Evolutionary conservation across 768 basidiomycete genomes (phyloP), one percentile per base, ranked within the genome.

Genomic region (Panellus pusillus): DNA sequence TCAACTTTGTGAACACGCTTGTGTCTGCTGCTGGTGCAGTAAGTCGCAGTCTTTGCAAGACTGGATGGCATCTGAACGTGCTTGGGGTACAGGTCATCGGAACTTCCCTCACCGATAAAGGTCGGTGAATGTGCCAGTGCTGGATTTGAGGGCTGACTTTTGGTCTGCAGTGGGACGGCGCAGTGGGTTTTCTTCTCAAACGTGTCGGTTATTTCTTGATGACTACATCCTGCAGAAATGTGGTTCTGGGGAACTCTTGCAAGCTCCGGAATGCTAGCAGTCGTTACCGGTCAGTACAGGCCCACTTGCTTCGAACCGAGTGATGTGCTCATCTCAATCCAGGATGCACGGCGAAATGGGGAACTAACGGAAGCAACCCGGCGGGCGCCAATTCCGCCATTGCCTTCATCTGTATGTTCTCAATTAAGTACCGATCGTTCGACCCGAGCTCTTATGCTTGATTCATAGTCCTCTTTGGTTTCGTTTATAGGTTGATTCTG

Each of bases 381-480:
- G 48, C 46, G 4, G 65, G 63, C 12, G 63, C 63, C 4, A 66
- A 61, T 18, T 47, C 63, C 11, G 65, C 65, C 9, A 65, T 66
- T 47, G 65, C 65, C 8, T 66, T 66, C 51, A 64, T 66, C 18
- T 66, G 65, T 66, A 46, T 24, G 50, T 5, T 12, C 2, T 29
- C 31, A 37, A 49, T 20, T 31, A 2, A 18, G 19, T 18, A 27
- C 38, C n/a, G n/a, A 12, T 14, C 18, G 24, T 12, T 20, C 9
- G 18, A 29, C 18, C 27, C 14, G 31, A 2, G 29, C 45, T 44
- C 35, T 41, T 13, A n/a, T n/a, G 6, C 19, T 19, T 54, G 68
- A 24, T 66, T 64, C 43, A 20, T 38, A 66, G 65, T 75, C 67
- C 56, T 76, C 20, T 77, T 76, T 66, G 70, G 71, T 56, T 66